phyloP scores from a whole-genome alignment of 352 stramenopile species.

The Pythium coloratum region DNA sequence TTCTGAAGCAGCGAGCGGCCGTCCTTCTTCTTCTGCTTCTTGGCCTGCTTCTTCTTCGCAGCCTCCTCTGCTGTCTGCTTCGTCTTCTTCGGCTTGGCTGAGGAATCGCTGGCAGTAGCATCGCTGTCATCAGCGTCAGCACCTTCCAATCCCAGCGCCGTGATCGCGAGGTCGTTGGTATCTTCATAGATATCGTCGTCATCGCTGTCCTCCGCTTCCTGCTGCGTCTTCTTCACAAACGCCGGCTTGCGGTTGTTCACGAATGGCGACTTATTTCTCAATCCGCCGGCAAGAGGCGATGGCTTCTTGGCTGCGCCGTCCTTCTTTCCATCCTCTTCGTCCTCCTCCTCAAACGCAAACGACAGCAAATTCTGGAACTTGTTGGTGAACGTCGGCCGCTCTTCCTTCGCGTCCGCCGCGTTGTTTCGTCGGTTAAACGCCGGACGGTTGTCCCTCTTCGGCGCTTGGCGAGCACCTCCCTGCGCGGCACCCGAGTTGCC shows the following conservation, averaged over 20 bases:
- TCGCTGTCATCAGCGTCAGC: slow-evolving; percentile 25
- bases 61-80: slow-evolving; percentile 28
- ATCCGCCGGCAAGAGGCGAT: neutral
- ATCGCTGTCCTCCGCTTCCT: slow-evolving; percentile 21
- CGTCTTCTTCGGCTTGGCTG: slow-evolving; percentile 39
- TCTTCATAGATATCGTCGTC: slow-evolving; percentile 35
- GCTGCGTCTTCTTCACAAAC: slow-evolving; percentile 3
- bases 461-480: slow-evolving; percentile 9
- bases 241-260: slow-evolving; percentile 9
- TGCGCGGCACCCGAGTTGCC: neutral
- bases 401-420: slow-evolving; percentile 22
- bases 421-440: slow-evolving; percentile 11
- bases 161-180: slow-evolving; percentile 38
- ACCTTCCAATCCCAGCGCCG: slow-evolving; percentile 46
- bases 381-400: slow-evolving; percentile 66
- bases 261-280: slow-evolving; percentile 18
- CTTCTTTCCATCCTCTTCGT: slow-evolving; percentile 24
- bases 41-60: slow-evolving; percentile 56
- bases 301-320: neutral
- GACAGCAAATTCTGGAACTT: slow-evolving; percentile 85
- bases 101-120: slow-evolving; percentile 14
- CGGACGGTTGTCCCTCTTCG: slow-evolving; percentile 29
- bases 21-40: slow-evolving; percentile 79
- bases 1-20: slow-evolving; percentile 69
- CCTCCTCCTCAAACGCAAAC: slow-evolving; percentile 62